phyloP scores from a whole-genome alignment of 345 rosid species.

The Linum trigynum region DNA sequence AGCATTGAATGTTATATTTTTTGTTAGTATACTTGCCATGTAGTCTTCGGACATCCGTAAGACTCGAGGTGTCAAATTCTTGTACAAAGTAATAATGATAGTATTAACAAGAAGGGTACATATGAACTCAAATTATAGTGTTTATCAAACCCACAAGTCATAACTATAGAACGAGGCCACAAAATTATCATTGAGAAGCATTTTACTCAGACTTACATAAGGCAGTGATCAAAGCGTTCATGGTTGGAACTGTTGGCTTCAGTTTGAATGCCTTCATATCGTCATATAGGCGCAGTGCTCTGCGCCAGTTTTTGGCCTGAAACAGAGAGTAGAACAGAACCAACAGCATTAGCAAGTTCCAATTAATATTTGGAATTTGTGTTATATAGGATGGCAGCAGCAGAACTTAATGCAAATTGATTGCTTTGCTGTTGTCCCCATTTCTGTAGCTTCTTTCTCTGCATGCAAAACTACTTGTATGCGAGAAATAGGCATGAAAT shows the following conservation, averaged over 20 bases:
- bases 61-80: too few species aligned
- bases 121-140: background rate
- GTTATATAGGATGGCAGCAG: too few species aligned
- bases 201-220: slow-evolving; percentile 52
- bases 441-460: background rate
- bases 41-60: too few species aligned
- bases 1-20: too few species aligned
- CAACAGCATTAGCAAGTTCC: background rate
- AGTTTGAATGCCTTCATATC: slow-evolving; percentile 54
- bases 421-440: background rate
- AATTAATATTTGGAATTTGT: too few species aligned
- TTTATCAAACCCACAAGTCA: background rate
- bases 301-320: slow-evolving; percentile 85
- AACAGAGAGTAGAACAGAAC: slow-evolving; percentile 10
- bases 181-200: background rate
- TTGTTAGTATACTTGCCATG: too few species aligned
- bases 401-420: background rate
- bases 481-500: too few species aligned
- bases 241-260: slow-evolving; percentile 63
- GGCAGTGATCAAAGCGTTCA: slow-evolving; percentile 82
- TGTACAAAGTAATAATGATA: too few species aligned
- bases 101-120: too few species aligned
- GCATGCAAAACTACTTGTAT: too few species aligned
- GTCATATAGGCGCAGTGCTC: slow-evolving; percentile 69
- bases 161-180: background rate